Evolutionary conservation across 129 eudicot genomes (phyloP), one percentile per base, ranked within the genome.

Genomic region (Chrysanthemum makinoi): DNA sequence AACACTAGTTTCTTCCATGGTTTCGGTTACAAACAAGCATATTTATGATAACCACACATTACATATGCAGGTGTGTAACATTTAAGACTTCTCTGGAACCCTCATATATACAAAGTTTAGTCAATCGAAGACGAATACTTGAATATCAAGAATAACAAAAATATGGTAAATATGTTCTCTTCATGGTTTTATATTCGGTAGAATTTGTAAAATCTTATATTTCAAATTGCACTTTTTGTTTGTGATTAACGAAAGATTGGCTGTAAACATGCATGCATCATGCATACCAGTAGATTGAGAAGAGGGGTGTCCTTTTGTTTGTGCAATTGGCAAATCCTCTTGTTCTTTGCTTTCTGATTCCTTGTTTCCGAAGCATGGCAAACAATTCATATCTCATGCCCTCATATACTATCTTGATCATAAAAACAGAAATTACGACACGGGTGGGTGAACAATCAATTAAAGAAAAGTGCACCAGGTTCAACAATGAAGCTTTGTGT

Each of bases 351-450:
- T 72, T n/a, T 76, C 74, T 54, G 73, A 13, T 53, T 81, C 77
- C 80, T 81, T 83, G 73, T 66, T 78, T 69, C 76, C 82, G 74
- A 86, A 86, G 77, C 91, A 86, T 71, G 87, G 87, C 83, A 86
- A 77, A 85, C 91, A 86, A 81, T 52, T 83, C 91, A 86, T 86
- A 77, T 78, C 77, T 70, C 72, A 78, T 71, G 35, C 81, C 77
- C 67, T 63, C 72, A 67, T 56, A 70, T 77, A 33, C 61, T 69
- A 77, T 77, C 72, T 71, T 55, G 63, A 43, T 70, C 72, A 52
- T 77, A 33, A 43, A 51, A 14, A 14, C 14, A 59, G 24, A 54
- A 10, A 58, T 18, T 14, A 43, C 6, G 24, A 1, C 9, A 8
- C 50, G 43, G 16, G 7, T 5, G 8, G 44, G 58, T 46, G 60